Base-by-base conservation (phyloP, 2,329 filamentous ascomycete genomes). In the Trichoderma gracile region DNA sequence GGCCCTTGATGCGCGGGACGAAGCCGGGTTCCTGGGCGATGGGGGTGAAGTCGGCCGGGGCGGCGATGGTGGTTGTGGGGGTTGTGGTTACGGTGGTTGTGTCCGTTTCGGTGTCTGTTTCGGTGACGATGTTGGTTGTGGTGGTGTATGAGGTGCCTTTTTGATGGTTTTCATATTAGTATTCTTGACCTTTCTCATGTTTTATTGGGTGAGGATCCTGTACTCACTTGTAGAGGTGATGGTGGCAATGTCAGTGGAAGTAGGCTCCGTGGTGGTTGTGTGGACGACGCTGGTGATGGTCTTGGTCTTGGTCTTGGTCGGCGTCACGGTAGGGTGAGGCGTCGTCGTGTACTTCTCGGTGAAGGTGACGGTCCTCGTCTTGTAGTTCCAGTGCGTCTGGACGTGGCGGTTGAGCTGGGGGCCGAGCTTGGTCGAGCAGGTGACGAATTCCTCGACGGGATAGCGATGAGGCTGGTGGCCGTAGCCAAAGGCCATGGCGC, bases 41-140 rank as follows among this genome's bases (percentile, higher is more conserved):
- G 15, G 61, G 61, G n/a, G 61, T 64, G 46, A 64, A 64, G n/a
- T 52, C 45, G 25, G 61, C 43, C 12, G 61, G 61, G 19, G 61
- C 61, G n/a, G 52, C 14, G 8, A 64, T 43, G 17, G 61, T 64
- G 14, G 40, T 57, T 19, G 61, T 64, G 30, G 61, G 45, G n/a
- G 61, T 64, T 4, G 61, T 64, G 27, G 33, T 64, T 7, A 19
- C 30, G 7, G 53, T 64, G 33, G 19, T 33, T 0, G 8, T 17
- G 33, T 42, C 3, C 5, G 53, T 52, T 14, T 47, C 23, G 5
- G 45, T 64, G 10, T 57, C 45, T 8, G 33, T 64, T 23, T 57
- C 33, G 3, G 52, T 57, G 27, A 50, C 43, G 38, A 52, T 33
- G 21, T 64, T 64, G 12, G 61, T 64, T 4, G 52, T 57, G 5